phyloP scores from a whole-genome alignment of 2,329 filamentous ascomycete species.

The Alternaria sp. region DNA sequence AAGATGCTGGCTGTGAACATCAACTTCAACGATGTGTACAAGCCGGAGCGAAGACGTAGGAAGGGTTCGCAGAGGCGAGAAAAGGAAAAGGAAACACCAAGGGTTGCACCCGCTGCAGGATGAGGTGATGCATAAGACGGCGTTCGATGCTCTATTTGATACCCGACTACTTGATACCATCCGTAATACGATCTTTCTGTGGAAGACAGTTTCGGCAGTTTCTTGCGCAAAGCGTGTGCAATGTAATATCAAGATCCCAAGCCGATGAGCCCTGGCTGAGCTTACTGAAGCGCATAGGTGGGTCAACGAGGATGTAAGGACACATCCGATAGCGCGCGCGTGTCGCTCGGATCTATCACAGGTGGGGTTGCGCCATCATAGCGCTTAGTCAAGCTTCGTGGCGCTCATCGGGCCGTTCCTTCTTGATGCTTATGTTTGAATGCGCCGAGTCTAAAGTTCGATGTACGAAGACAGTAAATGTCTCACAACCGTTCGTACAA shows the following conservation, averaged over 20 bases:
- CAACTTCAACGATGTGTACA: slow-evolving; percentile 99
- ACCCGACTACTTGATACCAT: slow-evolving; percentile 3
- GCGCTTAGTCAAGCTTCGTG: background rate
- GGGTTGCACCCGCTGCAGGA: background rate
- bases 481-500: background rate
- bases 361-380: background rate
- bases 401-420: background rate
- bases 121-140: background rate
- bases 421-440: background rate
- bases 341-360: background rate
- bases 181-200: background rate
- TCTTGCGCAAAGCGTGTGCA: background rate
- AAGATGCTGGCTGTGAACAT: slow-evolving; percentile 94
- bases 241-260: background rate
- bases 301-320: background rate
- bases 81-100: slow-evolving; percentile 39
- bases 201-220: background rate
- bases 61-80: slow-evolving; percentile 37
- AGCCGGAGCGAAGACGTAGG: slow-evolving; percentile 72
- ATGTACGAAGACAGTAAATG: background rate
- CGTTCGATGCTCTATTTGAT: slow-evolving; percentile 5
- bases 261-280: too few species aligned
- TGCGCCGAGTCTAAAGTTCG: background rate
- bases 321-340: background rate
- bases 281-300: background rate